Percentiles rank a stretch among this genome's conserved stretches.
Conservation (phyloP, 73 alveolate species). For the Tetrahymena borealis region DNA sequence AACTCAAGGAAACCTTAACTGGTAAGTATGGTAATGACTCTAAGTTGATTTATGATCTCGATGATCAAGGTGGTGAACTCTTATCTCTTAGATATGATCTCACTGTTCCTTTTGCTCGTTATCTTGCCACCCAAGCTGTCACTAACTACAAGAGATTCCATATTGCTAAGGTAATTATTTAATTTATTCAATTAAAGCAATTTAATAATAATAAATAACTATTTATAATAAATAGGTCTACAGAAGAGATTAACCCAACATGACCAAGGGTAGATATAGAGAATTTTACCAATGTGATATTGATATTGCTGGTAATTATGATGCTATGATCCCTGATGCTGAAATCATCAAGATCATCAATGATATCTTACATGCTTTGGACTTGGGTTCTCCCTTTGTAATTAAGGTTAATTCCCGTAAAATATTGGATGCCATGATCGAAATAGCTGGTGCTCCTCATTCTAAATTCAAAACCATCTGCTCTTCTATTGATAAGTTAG, state of each 20-base stretch:
- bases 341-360: slow-evolving; percentile 72
- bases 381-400: slow-evolving; percentile 51
- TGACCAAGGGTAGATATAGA: slow-evolving; percentile 89
- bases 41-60: slow-evolving; percentile 82
- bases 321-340: slow-evolving; percentile 87
- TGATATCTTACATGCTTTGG: slow-evolving; percentile 50
- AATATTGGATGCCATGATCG: slow-evolving; percentile 70
- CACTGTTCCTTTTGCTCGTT: slow-evolving; percentile 95
- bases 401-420: slow-evolving; percentile 76
- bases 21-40: slow-evolving; percentile 92
- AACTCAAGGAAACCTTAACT: slow-evolving; percentile 51
- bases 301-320: slow-evolving; percentile 87
- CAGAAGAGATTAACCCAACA: slow-evolving; percentile 93
- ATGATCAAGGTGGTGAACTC: slow-evolving; percentile 93
- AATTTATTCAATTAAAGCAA: background rate
- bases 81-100: slow-evolving; percentile 87
- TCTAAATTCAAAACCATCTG: slow-evolving; percentile 69
- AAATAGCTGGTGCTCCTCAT: slow-evolving; percentile 63
- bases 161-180: slow-evolving; percentile 80
- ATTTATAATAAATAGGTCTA: slow-evolving; percentile 25
- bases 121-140: slow-evolving; percentile 60
- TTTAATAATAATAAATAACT: background rate
- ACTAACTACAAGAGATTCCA: slow-evolving; percentile 82
- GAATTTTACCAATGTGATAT: slow-evolving; percentile 94
- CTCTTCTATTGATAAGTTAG: slow-evolving; percentile 83